Evolutionary conservation across 2,329 filamentous ascomycete genomes (phyloP).

Genomic region (Berkeleyomyces rouxiae): DNA sequence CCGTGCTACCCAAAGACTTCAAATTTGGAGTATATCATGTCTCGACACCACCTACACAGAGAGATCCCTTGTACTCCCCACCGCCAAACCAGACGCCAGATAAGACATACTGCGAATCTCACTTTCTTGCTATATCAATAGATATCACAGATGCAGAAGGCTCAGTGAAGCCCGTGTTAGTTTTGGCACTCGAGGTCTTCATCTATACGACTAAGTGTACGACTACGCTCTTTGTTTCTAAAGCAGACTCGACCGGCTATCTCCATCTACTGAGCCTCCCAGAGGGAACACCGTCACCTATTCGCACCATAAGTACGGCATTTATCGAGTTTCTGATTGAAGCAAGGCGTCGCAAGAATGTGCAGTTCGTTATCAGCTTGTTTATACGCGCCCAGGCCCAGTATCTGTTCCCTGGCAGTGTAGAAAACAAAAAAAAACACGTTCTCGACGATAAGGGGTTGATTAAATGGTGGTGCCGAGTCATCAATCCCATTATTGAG

Average conservation of each 20-base stretch:
- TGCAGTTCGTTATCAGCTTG: conserved; percentile 64
- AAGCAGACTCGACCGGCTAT: conserved; percentile 91
- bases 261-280: conserved; percentile 49
- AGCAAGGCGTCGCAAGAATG: conserved; percentile 43
- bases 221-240: conserved; percentile 86
- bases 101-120: conserved; percentile 71
- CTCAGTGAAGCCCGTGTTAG: conserved; percentile 37
- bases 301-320: conserved; percentile 54
- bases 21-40: conserved; percentile 66
- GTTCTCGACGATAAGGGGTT: conserved; percentile 79
- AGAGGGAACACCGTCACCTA: conserved; percentile 49
- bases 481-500: conserved; percentile 59
- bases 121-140: conserved; percentile 47
- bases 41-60: conserved; percentile 64
- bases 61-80: conserved; percentile 61
- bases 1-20: conserved; percentile 35
- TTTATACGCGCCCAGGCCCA: conserved; percentile 87
- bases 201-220: conserved; percentile 68
- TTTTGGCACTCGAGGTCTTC: conserved; percentile 73
- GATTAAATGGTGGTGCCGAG: conserved; percentile 90
- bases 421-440: conserved; percentile 73
- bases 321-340: conserved; percentile 64
- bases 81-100: conserved; percentile 56
- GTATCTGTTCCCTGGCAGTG: conserved; percentile 86
- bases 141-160: conserved; percentile 17